Conservation (phyloP, 202 grass and related monocot genomes). For the Bolboschoenoplectus hybrid region DNA sequence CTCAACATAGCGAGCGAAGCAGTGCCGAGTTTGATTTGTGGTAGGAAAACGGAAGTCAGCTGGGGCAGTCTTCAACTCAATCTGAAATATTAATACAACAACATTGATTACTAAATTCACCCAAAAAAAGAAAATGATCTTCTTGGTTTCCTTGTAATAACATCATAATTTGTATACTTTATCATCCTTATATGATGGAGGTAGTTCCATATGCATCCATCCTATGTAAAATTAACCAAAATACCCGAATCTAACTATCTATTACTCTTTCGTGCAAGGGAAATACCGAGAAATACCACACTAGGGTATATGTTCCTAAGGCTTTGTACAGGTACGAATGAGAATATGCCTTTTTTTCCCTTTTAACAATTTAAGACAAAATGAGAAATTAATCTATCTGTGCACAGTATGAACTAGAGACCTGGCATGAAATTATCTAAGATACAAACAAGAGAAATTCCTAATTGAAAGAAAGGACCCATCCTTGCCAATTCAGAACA, state of each 20-base stretch:
- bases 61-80: constrained; percentile 88
- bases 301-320: not conserved
- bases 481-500: not conserved
- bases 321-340: not conserved
- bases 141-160: not conserved
- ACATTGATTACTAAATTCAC: not conserved
- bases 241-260: not conserved
- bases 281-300: not conserved
- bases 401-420: not conserved
- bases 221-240: not conserved
- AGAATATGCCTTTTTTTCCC: not conserved
- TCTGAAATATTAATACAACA: constrained; percentile 48
- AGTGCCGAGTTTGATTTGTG: constrained; percentile 82
- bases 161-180: not conserved
- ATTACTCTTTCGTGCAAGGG: not conserved
- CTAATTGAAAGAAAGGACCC: not conserved
- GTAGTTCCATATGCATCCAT: not conserved
- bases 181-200: not conserved
- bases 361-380: not conserved
- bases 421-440: not conserved
- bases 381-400: not conserved
- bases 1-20: constrained; percentile 83
- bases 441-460: not conserved
- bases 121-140: not conserved
- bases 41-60: constrained; percentile 88